phyloP scores from a whole-genome alignment of 495 filamentous ascomycete species.

The Neurospora sp. region DNA sequence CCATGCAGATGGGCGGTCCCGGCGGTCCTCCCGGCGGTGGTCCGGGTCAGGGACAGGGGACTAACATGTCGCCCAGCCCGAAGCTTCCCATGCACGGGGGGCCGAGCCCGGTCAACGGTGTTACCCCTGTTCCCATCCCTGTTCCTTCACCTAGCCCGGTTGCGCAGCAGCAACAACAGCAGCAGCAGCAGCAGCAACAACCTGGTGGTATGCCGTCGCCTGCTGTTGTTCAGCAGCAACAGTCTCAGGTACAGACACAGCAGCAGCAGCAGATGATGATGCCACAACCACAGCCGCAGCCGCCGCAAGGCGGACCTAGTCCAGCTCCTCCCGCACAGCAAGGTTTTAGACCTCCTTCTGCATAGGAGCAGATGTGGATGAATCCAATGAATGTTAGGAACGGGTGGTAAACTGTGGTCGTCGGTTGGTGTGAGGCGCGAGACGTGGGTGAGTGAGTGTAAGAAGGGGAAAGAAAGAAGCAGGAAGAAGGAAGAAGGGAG shows the following conservation, averaged over 20 bases:
- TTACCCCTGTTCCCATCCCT: conserved; percentile 10
- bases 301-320: not conserved
- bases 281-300: not conserved
- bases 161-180: not conserved
- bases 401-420: not conserved
- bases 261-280: not conserved
- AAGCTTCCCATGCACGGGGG: conserved; percentile 1
- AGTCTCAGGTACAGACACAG: not conserved
- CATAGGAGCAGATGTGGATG: not conserved
- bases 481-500: too few species aligned
- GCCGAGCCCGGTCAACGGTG: not conserved
- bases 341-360: not conserved
- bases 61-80: conserved; percentile 14
- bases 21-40: not conserved
- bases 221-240: not conserved
- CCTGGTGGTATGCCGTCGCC: not conserved
- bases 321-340: not conserved
- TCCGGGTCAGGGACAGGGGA: not conserved
- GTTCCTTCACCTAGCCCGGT: not conserved
- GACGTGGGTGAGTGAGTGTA: not conserved
- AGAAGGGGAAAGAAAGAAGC: not conserved
- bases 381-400: not conserved
- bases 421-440: not conserved
- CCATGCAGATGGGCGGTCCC: conserved; percentile 19
- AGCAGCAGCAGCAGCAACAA: not conserved